Base-by-base conservation (phyloP, 2,329 filamentous ascomycete species). In the Mycosphaerella arachidis region DNA sequence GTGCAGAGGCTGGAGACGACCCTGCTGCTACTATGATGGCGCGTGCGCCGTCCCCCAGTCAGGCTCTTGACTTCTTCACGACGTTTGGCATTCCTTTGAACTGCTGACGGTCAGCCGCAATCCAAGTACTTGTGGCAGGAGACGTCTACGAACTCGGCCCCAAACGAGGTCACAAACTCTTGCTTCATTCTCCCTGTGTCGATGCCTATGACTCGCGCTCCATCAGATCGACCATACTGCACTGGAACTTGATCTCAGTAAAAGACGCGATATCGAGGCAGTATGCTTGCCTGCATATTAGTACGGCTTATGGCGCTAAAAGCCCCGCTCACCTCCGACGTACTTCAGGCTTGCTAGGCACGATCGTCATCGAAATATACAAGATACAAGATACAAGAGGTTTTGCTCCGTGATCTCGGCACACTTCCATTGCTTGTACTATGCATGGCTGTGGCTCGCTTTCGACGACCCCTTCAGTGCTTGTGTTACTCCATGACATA, bases 1-100 rank as follows among this genome's bases (percentile, higher is more conserved):
- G 72, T 1, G 74, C 67, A 63, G 78, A 79, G 0, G 78, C 77
- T 35, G 71, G 71, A 6, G 74, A 72, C 61, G 70, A 76, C 10
- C 75, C 77, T 3, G 77, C 76, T 4, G 76, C 75, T 7, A 79
- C 76, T 13, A 79, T 71, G 1, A 74, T 76, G 5, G 75, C 75
- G 55, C 78, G 72, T 6, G 77, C 75, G 16, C 76, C 76, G 6
- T n/a, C n/a, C n/a, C n/a, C 75, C 68, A 2, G 68, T 57, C 1
- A 57, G 33, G 5, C 35, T n/a, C 10, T 20, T 29, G 27, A 57
- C 27, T 20, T 31, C 46, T 4, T 30, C 46, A 57, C 55, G 13
- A 33, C 18, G 18, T 57, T 46, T 13, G 55, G 46, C 4, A 29
- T 35, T 31, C 40, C 18, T 20, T 50, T 48, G 48, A 57, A 57